Percentiles rank a stretch among this genome's conserved stretches.
These are phyloP conservation scores for Lentinula guzmanii DNA, from an alignment of 768 basidiomycete genomes.

Conservation along the genomic window DNA sequence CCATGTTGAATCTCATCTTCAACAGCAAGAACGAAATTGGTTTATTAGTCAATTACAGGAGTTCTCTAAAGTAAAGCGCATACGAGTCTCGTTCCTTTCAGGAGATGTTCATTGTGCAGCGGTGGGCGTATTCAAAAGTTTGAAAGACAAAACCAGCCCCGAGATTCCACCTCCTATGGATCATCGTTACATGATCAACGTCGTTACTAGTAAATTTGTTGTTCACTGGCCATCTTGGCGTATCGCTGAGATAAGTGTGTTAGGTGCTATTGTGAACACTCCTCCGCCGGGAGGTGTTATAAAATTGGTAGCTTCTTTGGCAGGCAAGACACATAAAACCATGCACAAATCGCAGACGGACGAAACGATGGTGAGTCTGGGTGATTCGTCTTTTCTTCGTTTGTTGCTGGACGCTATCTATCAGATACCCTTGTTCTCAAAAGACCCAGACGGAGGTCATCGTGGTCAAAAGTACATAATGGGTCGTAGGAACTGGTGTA, in stretches of 20 bases:
- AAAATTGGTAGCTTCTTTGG: constrained; percentile 72
- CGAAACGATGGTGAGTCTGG: constrained; percentile 65
- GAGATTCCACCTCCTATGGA: constrained; percentile 54
- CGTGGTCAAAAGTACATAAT: constrained; percentile 80
- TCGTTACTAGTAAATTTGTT: constrained; percentile 60
- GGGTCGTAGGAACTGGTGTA: constrained; percentile 87
- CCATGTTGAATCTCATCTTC: constrained; percentile 3
- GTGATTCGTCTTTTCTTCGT: not conserved
- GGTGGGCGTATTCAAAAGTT: constrained; percentile 71
- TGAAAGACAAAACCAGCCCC: constrained; percentile 41
- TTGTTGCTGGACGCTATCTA: not conserved
- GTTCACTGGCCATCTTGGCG: not conserved
- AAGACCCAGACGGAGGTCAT: constrained; percentile 70
- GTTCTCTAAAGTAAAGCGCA: constrained; percentile 52
- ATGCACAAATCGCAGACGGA: constrained; percentile 80
- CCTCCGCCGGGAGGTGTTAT: constrained; percentile 78
- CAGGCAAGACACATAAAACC: constrained; percentile 79
- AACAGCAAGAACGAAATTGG: constrained; percentile 86
- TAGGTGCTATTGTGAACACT: constrained; percentile 93
- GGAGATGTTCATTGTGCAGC: constrained; percentile 95
- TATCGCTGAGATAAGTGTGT: constrained; percentile 5
- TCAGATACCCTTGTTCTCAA: constrained; percentile 71
- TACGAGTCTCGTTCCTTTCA: constrained; percentile 80
- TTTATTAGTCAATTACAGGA: constrained; percentile 75
- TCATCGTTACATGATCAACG: constrained; percentile 86